Conservation (phyloP, 129 eudicot genomes). For the Saposhnikovia divaricata region DNA sequence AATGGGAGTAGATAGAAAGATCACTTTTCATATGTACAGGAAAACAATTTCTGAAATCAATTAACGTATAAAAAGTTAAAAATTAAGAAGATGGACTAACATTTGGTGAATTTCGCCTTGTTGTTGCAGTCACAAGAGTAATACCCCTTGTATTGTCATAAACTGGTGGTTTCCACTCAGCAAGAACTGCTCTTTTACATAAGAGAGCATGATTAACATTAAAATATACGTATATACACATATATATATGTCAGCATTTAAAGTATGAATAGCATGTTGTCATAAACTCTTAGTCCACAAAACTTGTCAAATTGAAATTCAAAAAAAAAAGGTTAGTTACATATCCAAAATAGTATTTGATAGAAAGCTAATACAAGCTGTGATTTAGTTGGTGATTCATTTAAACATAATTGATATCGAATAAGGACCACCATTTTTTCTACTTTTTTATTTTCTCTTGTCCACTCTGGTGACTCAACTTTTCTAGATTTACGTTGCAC, state of each 20-base stretch:
- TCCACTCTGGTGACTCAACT: not conserved
- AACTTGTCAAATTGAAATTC: not conserved
- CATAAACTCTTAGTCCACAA: not conserved
- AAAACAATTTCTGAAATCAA: not conserved
- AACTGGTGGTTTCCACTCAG: slow-evolving; percentile 99
- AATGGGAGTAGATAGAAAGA: not conserved
- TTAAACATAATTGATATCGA: not conserved
- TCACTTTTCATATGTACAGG: not conserved
- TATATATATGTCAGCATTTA: not conserved
- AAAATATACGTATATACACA: not conserved
- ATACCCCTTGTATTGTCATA: slow-evolving; percentile 88
- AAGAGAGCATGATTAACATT: not conserved
- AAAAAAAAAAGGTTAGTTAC: not conserved
- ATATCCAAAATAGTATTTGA: not conserved
- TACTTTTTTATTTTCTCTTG: not conserved
- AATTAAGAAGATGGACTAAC: slow-evolving; percentile 29
- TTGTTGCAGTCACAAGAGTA: slow-evolving; percentile 87
- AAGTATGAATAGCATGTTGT: not conserved
- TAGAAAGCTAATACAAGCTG: not conserved
- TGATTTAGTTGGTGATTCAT: not conserved
- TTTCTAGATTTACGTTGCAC: not conserved
- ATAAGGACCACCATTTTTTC: not conserved
- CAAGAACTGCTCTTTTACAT: slow-evolving; percentile 57
- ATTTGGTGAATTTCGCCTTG: slow-evolving; percentile 98
- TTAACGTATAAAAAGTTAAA: not conserved